Evolutionary conservation across 73 alveolate genomes (phyloP), one percentile per base, ranked within the genome.

Genomic region (Loxodes magnus): DNA sequence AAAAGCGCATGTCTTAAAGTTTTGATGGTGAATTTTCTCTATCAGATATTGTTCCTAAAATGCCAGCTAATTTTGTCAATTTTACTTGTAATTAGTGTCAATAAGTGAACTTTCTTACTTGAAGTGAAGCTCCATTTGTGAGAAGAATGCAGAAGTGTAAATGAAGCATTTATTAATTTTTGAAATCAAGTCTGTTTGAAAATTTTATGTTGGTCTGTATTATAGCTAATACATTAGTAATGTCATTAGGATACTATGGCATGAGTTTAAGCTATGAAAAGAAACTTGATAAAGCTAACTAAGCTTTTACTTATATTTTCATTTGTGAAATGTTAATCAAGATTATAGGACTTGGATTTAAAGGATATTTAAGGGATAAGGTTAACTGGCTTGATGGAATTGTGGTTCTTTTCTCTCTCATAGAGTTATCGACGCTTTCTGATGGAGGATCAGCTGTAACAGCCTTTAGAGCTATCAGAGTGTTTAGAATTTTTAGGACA

Each of bases 401-500:
- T 24, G 88, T 93, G 9, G 95, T 89, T 7, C 60, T 87, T n/a
- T 48, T 93, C 33, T 67, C 94, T 7, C 53, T 93, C 29, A 54
- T 89, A 9, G 99, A 93, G 52, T 58, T 93, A 76, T 70, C 77
- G 1, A 46, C 69, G 28, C 26, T 69, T 3, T 76, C 90, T 2
- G 26, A 19, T 24, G 7, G 27, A 10, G 21, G 21, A 7, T 74
- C 82, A 10, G 2, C 59, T 5, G 9, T 46, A 2, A 77, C 88
- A 22, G 87, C 91, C 16, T 66, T 51, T 16, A 70, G 89, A 26
- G 93, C 92, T 16, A 80, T 93, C 24, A 62, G 90, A 59, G 74
- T 94, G 35, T 71, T 83, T 12, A 56, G 95, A 60, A 68, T 83
- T 9, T 72, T 83, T 26, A 81, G 99, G 65, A 97, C 89, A 7